Percentiles rank a stretch among this genome's conserved stretches.
Evolutionary conservation across 176 grass and related monocot species (phyloP).

Genomic region (Otatea glauca): DNA sequence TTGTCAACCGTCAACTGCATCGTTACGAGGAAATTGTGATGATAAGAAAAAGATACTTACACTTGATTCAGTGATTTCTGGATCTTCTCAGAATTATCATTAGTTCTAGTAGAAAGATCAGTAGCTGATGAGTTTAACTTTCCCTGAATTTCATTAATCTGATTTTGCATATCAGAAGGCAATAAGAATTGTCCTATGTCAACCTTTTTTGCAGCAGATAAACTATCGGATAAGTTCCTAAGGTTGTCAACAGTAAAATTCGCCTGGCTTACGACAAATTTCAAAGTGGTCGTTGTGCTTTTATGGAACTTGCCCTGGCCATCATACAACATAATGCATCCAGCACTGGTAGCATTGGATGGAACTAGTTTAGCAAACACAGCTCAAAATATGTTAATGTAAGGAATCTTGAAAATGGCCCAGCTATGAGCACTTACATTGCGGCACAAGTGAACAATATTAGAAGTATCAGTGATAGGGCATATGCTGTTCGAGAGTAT

Average conservation of each 20-base stretch:
- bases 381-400: conserved; percentile 27
- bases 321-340: conserved; percentile 69
- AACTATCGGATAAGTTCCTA: conserved; percentile 80
- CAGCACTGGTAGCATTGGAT: conserved; percentile 52
- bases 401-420: conserved; percentile 2
- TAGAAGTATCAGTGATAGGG: conserved; percentile 75
- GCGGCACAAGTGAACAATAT: conserved; percentile 81
- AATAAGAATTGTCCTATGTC: conserved; percentile 59
- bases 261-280: conserved; percentile 71
- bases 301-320: conserved; percentile 81
- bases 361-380: conserved; percentile 37
- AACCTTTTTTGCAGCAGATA: conserved; percentile 75
- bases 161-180: conserved; percentile 48
- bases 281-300: conserved; percentile 76
- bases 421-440: conserved; percentile 66
- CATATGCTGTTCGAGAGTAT: conserved; percentile 74
- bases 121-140: conserved; percentile 76
- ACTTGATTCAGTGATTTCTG: conserved; percentile 57
- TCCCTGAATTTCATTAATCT: conserved; percentile 70
- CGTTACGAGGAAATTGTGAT: conserved; percentile 26
- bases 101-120: conserved; percentile 60
- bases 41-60: conserved; percentile 49
- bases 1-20: conserved; percentile 12
- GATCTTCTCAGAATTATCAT: conserved; percentile 72
- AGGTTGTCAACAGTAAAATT: conserved; percentile 91